Percentiles rank a stretch among this genome's conserved stretches.
phyloP scores from a whole-genome alignment of 345 rosid species.

The Citrus hindsii region DNA sequence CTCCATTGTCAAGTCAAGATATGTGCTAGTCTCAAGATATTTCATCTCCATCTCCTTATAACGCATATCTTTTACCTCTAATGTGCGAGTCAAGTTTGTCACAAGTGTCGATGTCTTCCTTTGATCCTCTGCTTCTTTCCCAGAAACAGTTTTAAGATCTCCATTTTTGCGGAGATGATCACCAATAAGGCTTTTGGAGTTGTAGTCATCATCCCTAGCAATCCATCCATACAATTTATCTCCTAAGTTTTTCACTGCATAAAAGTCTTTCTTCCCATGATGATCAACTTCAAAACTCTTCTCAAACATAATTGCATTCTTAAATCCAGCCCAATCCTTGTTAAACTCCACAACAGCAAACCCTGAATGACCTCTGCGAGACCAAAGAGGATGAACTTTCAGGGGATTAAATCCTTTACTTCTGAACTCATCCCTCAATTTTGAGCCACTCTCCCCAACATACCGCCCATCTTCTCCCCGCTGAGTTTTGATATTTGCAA shows the following conservation, averaged over 20 bases:
- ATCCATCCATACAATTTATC: conserved; percentile 62
- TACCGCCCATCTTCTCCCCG: conserved; percentile 28
- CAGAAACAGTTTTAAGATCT: conserved; percentile 52
- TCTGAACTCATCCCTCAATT: conserved; percentile 43
- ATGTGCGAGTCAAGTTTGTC: conserved; percentile 33
- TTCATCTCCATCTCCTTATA: conserved; percentile 43
- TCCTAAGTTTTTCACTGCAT: conserved; percentile 22
- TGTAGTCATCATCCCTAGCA: conserved; percentile 55
- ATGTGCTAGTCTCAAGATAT: conserved; percentile 24
- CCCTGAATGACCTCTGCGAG: conserved; percentile 50
- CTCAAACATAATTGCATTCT: conserved; percentile 54
- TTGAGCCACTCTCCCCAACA: conserved; percentile 59
- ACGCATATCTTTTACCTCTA: conserved; percentile 34
- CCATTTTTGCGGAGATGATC: conserved; percentile 45
- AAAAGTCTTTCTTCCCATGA: conserved; percentile 51
- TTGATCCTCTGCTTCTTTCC: conserved; percentile 42
- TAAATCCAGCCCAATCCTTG: conserved; percentile 56
- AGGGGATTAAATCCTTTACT: conserved; percentile 59
- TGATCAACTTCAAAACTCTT: conserved; percentile 31
- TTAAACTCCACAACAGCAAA: conserved; percentile 62
- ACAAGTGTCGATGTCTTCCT: conserved; percentile 38
- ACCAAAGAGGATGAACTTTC: conserved; percentile 62
- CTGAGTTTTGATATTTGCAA: conserved; percentile 59
- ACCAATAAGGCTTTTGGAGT: conserved; percentile 30
- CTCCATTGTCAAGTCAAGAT: conserved; percentile 19